phyloP scores from a whole-genome alignment of 257 asterid species.

The Ehretia macrophylla region DNA sequence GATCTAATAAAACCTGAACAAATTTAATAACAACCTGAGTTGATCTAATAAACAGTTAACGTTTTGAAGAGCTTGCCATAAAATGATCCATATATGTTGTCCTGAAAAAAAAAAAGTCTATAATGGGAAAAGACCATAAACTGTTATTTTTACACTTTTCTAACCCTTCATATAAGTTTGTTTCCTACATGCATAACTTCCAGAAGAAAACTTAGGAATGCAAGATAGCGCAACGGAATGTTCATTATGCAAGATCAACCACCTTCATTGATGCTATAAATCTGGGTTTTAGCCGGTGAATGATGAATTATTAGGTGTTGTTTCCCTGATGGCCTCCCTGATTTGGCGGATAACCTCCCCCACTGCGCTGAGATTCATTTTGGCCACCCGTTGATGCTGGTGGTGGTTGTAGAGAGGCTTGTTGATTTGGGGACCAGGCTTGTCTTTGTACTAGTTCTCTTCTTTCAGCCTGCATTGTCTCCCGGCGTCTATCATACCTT shows the following conservation, averaged over 20 bases:
- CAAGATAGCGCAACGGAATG: background rate
- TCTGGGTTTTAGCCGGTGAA: too few species aligned
- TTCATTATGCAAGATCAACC: background rate
- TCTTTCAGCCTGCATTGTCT: slow-evolving; percentile 68
- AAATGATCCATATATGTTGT: too few species aligned
- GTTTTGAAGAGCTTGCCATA: too few species aligned
- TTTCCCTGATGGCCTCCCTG: slow-evolving; percentile 25
- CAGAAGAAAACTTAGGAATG: too few species aligned
- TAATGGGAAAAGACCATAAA: too few species aligned
- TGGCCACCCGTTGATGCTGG: slow-evolving; percentile 14
- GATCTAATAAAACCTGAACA: too few species aligned
- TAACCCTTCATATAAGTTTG: too few species aligned
- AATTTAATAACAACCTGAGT: too few species aligned
- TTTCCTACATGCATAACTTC: too few species aligned
- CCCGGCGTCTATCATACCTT: slow-evolving; percentile 71
- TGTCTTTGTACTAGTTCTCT: slow-evolving; percentile 32
- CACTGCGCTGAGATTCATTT: slow-evolving; percentile 11
- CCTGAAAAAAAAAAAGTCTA: too few species aligned
- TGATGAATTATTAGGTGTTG: slow-evolving; percentile 5
- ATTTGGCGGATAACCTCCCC: slow-evolving; percentile 10
- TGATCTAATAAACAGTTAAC: too few species aligned
- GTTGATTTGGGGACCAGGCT: slow-evolving; percentile 22
- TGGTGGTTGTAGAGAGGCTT: slow-evolving; percentile 23
- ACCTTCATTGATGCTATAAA: background rate
- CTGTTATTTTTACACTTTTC: too few species aligned